These are phyloP conservation scores for Rhodomyrtus tomentosa DNA, from an alignment of 345 rosid genomes.

Conservation along the genomic window DNA sequence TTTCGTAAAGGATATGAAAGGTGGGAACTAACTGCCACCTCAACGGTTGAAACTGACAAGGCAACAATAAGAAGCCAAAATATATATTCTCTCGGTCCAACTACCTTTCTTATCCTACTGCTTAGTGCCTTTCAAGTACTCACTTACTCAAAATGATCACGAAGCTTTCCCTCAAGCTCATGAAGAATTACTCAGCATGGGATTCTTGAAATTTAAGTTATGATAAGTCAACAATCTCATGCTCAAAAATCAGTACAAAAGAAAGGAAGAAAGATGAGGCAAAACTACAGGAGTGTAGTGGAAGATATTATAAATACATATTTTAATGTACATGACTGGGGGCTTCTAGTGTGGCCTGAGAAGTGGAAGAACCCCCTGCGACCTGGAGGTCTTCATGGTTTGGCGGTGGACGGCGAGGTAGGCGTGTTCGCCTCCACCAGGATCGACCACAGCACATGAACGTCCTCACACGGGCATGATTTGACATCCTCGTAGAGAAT, in stretches of 20 bases:
- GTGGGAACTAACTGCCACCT: conserved; percentile 4
- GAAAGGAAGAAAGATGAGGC: neutral
- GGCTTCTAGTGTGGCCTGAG: neutral
- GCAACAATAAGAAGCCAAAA: conserved; percentile 9
- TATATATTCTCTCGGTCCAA: neutral
- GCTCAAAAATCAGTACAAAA: too few species aligned
- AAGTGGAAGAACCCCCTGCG: neutral
- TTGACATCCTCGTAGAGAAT: conserved; percentile 85
- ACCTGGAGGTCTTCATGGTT: conserved; percentile 11
- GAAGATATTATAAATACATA: neutral
- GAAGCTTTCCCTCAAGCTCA: neutral
- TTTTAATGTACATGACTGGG: neutral
- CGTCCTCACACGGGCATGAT: conserved; percentile 85
- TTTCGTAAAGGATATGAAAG: neutral
- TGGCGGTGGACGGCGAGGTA: conserved; percentile 21
- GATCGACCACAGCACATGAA: conserved; percentile 83
- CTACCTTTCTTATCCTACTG: neutral
- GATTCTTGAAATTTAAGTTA: neutral
- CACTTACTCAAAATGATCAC: neutral
- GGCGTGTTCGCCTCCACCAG: conserved; percentile 70
- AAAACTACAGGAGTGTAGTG: neutral
- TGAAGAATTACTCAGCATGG: neutral
- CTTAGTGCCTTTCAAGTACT: neutral
- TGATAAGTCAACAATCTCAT: neutral
- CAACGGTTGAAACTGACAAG: conserved; percentile 29